Base-by-base conservation (phyloP, 2,329 filamentous ascomycete species). In the Aspergillus texensis region DNA sequence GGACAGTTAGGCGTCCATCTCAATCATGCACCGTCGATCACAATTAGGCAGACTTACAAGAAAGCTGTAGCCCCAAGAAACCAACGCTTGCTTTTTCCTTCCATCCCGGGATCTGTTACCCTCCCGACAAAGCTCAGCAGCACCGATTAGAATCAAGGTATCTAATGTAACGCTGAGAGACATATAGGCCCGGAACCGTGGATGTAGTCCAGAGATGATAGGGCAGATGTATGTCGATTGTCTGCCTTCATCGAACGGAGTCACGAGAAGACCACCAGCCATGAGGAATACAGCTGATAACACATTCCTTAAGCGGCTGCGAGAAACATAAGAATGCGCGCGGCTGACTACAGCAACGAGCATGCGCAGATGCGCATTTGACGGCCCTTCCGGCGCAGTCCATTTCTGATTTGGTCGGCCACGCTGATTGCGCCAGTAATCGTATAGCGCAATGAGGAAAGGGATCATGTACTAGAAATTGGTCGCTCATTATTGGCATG, bases 161-260 rank as follows among this genome's bases (percentile, higher is more conserved):
- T 86, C 83, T 24, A 84, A 63, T 9, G 78, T 34, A 1, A 78
- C 66, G 28, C 75, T 78, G 30, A 79, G 36, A 34, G 77, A 60
- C 65, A 80, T 79, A 56, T 83, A 65, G 3, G 70, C 65, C 8
- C 76, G 79, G 9, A 83, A 68, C 11, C 71, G 68, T 57, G 71
- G 66, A 34, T 71, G 69, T 43, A 78, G 74, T 21, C 72, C 67
- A 34, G 77, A 74, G 1, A 74, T 69, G 12, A 78, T 71, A 2
- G 83, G 79, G 67, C 84, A 86, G 26, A 86, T 83, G 62, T 82
- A 83, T 4, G 82, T 84, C 19, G 82, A 83, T 46, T 72, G 68
- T 19, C 75, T 78, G 52, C 74, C 77, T 45, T 70, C 64, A 9
- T 75, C 71, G 19, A 81, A 72, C 1, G 72, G 71, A 16, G 77